Evolutionary conservation across 257 asterid species (phyloP).

Genomic region (Petunia secreta): DNA sequence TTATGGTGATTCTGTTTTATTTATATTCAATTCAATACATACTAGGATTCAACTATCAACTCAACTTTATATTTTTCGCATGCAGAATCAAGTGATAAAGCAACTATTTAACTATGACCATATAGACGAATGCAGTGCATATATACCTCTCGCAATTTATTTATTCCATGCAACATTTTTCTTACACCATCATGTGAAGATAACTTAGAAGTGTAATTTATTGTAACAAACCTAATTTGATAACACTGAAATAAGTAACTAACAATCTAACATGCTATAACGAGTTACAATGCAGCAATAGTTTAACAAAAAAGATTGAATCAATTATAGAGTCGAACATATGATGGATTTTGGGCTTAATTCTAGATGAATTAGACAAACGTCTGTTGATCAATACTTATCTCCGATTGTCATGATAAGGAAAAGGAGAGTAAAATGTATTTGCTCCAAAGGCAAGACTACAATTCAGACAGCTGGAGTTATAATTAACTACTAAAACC

Average conservation of each 20-base stretch:
- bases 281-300: not conserved
- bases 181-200: too few species aligned
- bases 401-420: not conserved
- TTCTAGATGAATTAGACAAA: not conserved
- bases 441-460: conserved; percentile 28
- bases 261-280: too few species aligned
- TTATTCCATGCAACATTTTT: too few species aligned
- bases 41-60: not conserved
- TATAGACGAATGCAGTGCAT: too few species aligned
- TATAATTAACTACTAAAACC: not conserved
- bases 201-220: too few species aligned
- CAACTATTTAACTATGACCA: too few species aligned
- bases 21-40: not conserved
- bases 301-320: not conserved
- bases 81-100: too few species aligned
- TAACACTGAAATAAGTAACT: too few species aligned
- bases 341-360: not conserved
- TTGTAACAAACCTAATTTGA: too few species aligned
- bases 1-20: not conserved
- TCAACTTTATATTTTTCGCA: not conserved
- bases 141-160: too few species aligned
- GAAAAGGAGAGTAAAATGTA: not conserved
- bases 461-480: not conserved
- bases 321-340: not conserved
- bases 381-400: not conserved